Base-by-base conservation (phyloP, 352 stramenopile genomes). In the Globisporangium radiosum region DNA sequence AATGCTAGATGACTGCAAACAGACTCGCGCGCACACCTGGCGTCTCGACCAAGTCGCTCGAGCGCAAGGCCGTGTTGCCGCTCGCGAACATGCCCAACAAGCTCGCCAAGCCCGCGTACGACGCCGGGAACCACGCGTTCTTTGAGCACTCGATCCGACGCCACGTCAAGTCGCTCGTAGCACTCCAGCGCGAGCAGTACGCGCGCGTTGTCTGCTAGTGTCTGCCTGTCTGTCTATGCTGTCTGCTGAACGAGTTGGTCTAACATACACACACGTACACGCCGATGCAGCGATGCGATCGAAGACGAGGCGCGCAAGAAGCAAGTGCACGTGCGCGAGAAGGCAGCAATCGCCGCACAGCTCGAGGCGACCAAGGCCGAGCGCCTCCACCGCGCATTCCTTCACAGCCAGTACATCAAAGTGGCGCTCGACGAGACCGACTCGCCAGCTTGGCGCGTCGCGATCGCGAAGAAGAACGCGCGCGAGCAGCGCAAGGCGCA, bases 341-440 rank as follows among this genome's bases (percentile, higher is more conserved):
- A 84, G 52, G 57, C 59, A 4, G 65, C 70, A 9, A 58, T 82
- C 37, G 68, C 59, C 47, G 69, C 77, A 19, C 33, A 74, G 13
- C 64, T 93, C 4, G 76, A 86, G 52, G 49, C 59, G 33, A 88
- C 76, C 2, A 88, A 87, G 45, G 79, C 80, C 8, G 81, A 91
- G 64, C 76, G 84, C 53, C 60, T 90, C 11, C 84, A 90, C 64
- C 68, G 67, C 7, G 78, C 78, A 5, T 88, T 83, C 51, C 73
- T 90, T 40, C 76, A 89, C 55, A 88, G 74, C 44, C 70, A 81
- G 43, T 91, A 79, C 43, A 89, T 90, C 60, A 88, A 89, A 53
- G 78, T 81, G 52, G 75, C 75, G 8, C 61, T 91, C 0, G 75
- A 90, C 39, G 81, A 91, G 60, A 87, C 79, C 3, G 73, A 91